Evolutionary conservation across 352 stramenopile species (phyloP), one percentile per base, ranked within the genome.

Genomic region (Phytopythium kandeliae): DNA sequence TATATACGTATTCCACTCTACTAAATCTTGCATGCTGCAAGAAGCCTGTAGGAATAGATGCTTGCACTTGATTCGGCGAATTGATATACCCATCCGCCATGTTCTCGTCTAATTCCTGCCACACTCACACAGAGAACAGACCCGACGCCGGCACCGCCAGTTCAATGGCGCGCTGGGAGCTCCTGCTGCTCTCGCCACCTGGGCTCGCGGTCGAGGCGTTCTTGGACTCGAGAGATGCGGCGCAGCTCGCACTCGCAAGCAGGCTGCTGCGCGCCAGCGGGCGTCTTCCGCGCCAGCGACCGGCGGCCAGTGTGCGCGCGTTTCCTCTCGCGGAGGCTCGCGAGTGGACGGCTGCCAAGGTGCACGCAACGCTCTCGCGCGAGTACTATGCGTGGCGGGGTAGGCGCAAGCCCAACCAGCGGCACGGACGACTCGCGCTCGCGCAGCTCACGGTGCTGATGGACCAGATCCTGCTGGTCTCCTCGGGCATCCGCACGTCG

Each of bases 391-490:
- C 45, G n/a, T 30, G 11, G 4, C 19, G 13, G 31, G 21, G 31
- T 10, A 12, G 33, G 35, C 31, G 47, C 22, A 43, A 35, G 34
- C 17, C 47, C 12, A 52, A 33, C 17, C 21, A 43, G 13, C 47
- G 47, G 11, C 25, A 26, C 9, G 31, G 31, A 1, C 50, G 42
- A 2, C 31, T 78, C 13, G 60, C 9, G 19, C 36, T 51, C 30
- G 21, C 44, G 26, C 64, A 80, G 52, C 37, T 77, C 38, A 36
- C 55, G 0, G 30, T 72, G 36, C 43, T 80, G 34, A 38, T 80
- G 37, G 60, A 56, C 25, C 58, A 80, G 28, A 40, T 80, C 44
- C 42, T 72, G 30, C 57, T 76, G 22, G 69, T 79, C 22, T 46
- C 50, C n/a, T 62, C 40, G 12, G 66, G 69, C 28, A 40, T 76